A percentile compares a stretch with the other conserved stretches of the same genome.
These are phyloP conservation scores for Penicillium angulare DNA, from an alignment of 495 filamentous ascomycete species.

Conservation along the genomic window DNA sequence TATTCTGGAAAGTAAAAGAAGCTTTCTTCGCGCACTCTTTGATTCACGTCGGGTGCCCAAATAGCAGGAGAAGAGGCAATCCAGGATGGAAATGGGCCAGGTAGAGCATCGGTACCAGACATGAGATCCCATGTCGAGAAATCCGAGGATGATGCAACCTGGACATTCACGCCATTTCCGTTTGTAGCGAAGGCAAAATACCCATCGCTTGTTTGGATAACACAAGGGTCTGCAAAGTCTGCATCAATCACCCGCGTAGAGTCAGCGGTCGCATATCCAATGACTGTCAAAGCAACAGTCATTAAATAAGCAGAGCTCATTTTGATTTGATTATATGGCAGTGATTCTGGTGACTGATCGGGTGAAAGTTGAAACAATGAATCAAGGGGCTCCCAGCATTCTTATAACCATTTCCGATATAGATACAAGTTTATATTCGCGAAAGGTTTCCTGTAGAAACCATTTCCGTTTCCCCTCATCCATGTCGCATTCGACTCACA, in stretches of 20 bases:
- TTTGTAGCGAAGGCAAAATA: constrained; percentile 35
- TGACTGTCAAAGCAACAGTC: background rate
- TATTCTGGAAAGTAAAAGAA: background rate
- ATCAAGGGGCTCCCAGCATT: background rate
- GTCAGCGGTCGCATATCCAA: constrained; percentile 10
- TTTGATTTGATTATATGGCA: background rate
- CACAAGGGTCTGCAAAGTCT: constrained; percentile 34
- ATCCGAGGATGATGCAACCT: constrained; percentile 23
- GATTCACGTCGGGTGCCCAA: constrained; percentile 52
- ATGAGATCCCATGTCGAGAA: constrained; percentile 29
- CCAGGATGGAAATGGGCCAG: constrained; percentile 29
- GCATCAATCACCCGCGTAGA: constrained; percentile 22
- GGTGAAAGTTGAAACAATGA: background rate
- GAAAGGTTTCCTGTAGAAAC: no score
- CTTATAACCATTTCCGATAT: background rate
- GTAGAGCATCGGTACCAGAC: constrained; percentile 27
- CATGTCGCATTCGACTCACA: background rate
- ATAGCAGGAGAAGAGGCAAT: constrained; percentile 23
- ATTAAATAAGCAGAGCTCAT: constrained; percentile 4
- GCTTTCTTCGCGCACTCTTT: constrained; percentile 11
- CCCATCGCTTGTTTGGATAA: constrained; percentile 26
- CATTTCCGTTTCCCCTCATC: background rate
- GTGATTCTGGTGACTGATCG: background rate
- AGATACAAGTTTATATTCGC: background rate
- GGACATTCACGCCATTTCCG: constrained; percentile 21